Percentiles rank a stretch among this genome's conserved stretches.
These are phyloP conservation scores for Hyaloscypha bicolor DNA, from an alignment of 495 filamentous ascomycete genomes.

Conservation along the genomic window DNA sequence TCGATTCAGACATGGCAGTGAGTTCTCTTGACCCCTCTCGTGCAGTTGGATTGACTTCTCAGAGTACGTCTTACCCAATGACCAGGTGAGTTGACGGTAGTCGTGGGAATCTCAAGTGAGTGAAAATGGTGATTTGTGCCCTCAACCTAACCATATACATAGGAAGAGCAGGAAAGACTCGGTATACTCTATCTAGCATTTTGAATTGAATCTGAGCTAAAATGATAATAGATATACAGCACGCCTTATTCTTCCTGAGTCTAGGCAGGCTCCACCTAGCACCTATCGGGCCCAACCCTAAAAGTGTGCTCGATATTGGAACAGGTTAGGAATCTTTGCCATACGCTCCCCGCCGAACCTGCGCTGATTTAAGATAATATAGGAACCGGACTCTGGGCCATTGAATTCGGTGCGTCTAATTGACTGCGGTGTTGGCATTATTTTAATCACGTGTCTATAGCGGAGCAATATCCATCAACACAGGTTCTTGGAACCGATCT, in stretches of 20 bases:
- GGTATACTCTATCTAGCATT: not conserved
- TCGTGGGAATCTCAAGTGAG: not conserved
- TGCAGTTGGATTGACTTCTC: not conserved
- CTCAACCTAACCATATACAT: too few relatives aligned
- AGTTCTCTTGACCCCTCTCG: conserved; percentile 12
- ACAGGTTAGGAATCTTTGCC: conserved; percentile 12
- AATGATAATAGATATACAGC: conserved; percentile 46
- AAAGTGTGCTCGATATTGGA: conserved; percentile 26
- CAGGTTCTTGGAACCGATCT: conserved; percentile 49
- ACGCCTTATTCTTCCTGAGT: conserved; percentile 31
- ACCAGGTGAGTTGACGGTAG: conserved; percentile 19
- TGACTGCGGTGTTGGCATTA: not conserved
- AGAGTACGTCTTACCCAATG: conserved; percentile 45
- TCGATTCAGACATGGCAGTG: conserved; percentile 41
- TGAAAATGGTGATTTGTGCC: not conserved
- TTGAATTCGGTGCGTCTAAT: conserved; percentile 48
- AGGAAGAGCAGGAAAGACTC: conserved; percentile 24
- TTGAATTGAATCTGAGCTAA: not conserved
- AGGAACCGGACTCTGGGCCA: conserved; percentile 48
- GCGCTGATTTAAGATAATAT: not conserved
- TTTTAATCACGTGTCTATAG: not conserved
- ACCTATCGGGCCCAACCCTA: conserved; percentile 1
- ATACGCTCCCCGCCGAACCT: not conserved
- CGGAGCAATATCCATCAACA: conserved; percentile 35
- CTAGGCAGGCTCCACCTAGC: conserved; percentile 4